Percentiles rank a stretch among this genome's conserved stretches.
These are phyloP conservation scores for Hirsutella rhossiliensis DNA, from an alignment of 2,329 filamentous ascomycete species.

Conservation along the genomic window DNA sequence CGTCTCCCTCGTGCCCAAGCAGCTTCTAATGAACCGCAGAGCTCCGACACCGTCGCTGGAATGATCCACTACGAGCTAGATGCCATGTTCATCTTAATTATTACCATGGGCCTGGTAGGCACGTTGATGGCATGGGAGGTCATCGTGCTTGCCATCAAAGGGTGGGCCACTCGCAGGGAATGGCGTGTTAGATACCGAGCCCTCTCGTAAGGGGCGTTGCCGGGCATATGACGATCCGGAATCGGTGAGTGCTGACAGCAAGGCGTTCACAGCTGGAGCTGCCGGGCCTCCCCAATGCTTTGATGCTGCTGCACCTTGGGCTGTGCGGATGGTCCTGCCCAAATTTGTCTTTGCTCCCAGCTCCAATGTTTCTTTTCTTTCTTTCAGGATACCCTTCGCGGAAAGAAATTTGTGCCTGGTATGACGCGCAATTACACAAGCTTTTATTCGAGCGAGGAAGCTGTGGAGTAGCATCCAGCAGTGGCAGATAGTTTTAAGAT, in stretches of 20 bases:
- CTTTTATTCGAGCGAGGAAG: not conserved
- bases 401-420: not conserved
- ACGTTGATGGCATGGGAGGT: slow-evolving; percentile 80
- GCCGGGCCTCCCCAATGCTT: not conserved
- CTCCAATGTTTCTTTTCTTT: not conserved
- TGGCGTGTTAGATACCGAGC: not conserved
- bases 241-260: no score
- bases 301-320: not conserved
- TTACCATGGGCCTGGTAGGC: slow-evolving; percentile 72
- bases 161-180: slow-evolving; percentile 56
- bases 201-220: not conserved
- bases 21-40: slow-evolving; percentile 30
- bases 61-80: slow-evolving; percentile 70
- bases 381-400: not conserved
- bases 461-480: not conserved
- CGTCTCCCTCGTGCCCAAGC: not conserved
- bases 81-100: slow-evolving; percentile 87
- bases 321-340: not conserved
- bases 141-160: slow-evolving; percentile 69
- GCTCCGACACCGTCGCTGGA: slow-evolving; percentile 61
- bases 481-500: no score
- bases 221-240: not conserved
- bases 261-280: not conserved
- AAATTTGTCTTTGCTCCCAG: not conserved
- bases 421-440: not conserved